Conservation (phyloP, 1,284 basidiomycete genomes). For the Baeospora myosura region DNA sequence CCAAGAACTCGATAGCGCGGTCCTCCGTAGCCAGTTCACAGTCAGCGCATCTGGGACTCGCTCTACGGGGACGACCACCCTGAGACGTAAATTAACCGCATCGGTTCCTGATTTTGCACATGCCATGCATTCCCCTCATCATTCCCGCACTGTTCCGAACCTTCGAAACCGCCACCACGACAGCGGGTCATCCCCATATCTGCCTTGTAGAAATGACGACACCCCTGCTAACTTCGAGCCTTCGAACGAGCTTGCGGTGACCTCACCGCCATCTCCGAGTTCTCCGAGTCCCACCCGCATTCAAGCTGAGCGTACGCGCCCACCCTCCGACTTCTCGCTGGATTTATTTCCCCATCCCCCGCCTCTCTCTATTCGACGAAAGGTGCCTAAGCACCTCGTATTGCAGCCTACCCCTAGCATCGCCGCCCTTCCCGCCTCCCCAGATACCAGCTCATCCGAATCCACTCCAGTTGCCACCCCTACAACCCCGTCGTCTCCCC, state of each 20-base stretch:
- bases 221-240: background rate
- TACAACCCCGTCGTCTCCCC: conserved; percentile 23
- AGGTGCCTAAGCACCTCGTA: conserved; percentile 29
- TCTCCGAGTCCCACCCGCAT: conserved; percentile 7
- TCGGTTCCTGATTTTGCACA: too few relatives aligned
- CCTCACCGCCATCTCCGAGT: background rate
- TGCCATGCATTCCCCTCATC: too few relatives aligned
- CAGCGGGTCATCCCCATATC: background rate
- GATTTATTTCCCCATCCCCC: conserved; percentile 35
- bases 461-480: conserved; percentile 37
- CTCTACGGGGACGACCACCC: background rate
- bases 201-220: background rate
- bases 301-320: conserved; percentile 6
- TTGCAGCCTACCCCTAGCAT: conserved; percentile 23
- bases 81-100: too few relatives aligned
- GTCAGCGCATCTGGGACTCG: background rate
- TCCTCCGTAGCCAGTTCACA: background rate
- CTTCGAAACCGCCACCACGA: too few relatives aligned
- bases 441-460: conserved; percentile 26
- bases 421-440: conserved; percentile 26
- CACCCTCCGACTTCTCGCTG: conserved; percentile 22
- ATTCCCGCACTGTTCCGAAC: too few relatives aligned
- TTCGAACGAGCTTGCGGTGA: too few relatives aligned
- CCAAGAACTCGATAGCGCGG: background rate
- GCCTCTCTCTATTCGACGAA: conserved; percentile 30